Percentiles rank a stretch among this genome's conserved stretches.
phyloP scores from a whole-genome alignment of 2,329 filamentous ascomycete genomes.

The Alternaria ethzedia region DNA sequence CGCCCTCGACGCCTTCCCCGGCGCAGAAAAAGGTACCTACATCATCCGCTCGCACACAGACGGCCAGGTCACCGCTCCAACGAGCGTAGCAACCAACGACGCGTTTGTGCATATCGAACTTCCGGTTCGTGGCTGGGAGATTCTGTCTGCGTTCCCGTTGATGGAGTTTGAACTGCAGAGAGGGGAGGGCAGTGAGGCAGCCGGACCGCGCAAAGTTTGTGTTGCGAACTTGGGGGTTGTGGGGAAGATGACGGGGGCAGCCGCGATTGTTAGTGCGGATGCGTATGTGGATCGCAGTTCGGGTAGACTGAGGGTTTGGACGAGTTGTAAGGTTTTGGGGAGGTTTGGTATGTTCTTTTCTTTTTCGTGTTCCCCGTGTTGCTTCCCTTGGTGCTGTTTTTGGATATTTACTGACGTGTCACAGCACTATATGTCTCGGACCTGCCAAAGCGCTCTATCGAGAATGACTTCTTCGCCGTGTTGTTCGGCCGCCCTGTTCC shows the following conservation, averaged over 20 bases:
- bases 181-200: constrained; percentile 42
- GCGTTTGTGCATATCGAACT: constrained; percentile 68
- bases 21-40: constrained; percentile 67
- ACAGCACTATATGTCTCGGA: constrained; percentile 78
- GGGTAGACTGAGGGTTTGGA: constrained; percentile 68
- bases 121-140: constrained; percentile 74
- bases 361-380: not conserved
- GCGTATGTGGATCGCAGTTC: constrained; percentile 63
- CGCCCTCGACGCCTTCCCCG: constrained; percentile 74
- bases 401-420: constrained; percentile 8
- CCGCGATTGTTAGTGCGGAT: constrained; percentile 71
- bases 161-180: constrained; percentile 58
- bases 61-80: constrained; percentile 65
- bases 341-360: constrained; percentile 63
- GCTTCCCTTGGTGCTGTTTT: not conserved
- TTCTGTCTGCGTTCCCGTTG: constrained; percentile 76
- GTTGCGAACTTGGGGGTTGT: constrained; percentile 79
- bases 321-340: constrained; percentile 80
- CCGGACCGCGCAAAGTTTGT: constrained; percentile 48
- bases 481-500: constrained; percentile 77
- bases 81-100: constrained; percentile 55
- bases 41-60: constrained; percentile 75
- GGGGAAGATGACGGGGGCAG: constrained; percentile 88
- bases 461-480: constrained; percentile 73
- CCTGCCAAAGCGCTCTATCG: constrained; percentile 65